phyloP scores from a whole-genome alignment of 176 grass and related monocot genomes.

The Puya raimondii region DNA sequence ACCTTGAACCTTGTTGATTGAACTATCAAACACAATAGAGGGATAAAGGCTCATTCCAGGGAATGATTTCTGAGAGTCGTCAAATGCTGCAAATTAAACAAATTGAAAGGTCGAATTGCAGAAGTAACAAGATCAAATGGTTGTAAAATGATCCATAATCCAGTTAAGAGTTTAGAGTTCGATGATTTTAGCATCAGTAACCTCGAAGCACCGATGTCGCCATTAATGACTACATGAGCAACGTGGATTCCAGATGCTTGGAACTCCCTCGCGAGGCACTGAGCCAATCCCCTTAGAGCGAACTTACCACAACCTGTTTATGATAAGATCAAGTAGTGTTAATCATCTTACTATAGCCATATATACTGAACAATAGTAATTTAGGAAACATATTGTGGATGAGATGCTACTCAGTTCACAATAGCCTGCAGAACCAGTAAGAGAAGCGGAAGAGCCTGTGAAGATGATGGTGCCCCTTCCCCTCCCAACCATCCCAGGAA shows the following conservation, averaged over 20 bases:
- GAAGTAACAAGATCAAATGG: too few relatives aligned
- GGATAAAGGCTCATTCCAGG: too few relatives aligned
- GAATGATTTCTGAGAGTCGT: too few relatives aligned
- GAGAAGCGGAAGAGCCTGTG: constrained; percentile 67
- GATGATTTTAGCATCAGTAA: constrained; percentile 21
- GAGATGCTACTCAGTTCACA: constrained; percentile 44
- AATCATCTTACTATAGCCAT: too few relatives aligned
- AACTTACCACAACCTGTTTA: constrained; percentile 76
- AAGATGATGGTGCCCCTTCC: constrained; percentile 84
- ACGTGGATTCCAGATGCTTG: constrained; percentile 65
- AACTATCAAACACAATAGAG: too few relatives aligned
- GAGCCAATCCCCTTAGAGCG: constrained; percentile 65
- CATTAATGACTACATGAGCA: constrained; percentile 78
- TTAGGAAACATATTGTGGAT: not conserved
- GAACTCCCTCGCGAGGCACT: constrained; percentile 75
- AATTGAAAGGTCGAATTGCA: too few relatives aligned
- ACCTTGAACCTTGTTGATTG: too few relatives aligned
- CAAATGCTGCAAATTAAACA: too few relatives aligned
- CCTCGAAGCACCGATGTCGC: constrained; percentile 46
- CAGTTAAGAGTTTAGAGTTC: not conserved
- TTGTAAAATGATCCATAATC: too few relatives aligned
- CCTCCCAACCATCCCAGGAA: constrained; percentile 79
- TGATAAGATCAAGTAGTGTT: not conserved
- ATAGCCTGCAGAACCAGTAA: constrained; percentile 52
- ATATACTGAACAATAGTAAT: not conserved